A percentile compares a stretch with the other conserved stretches of the same genome.
Evolutionary conservation across 1,284 basidiomycete genomes (phyloP).

Genomic region (Malassezia sp.): DNA sequence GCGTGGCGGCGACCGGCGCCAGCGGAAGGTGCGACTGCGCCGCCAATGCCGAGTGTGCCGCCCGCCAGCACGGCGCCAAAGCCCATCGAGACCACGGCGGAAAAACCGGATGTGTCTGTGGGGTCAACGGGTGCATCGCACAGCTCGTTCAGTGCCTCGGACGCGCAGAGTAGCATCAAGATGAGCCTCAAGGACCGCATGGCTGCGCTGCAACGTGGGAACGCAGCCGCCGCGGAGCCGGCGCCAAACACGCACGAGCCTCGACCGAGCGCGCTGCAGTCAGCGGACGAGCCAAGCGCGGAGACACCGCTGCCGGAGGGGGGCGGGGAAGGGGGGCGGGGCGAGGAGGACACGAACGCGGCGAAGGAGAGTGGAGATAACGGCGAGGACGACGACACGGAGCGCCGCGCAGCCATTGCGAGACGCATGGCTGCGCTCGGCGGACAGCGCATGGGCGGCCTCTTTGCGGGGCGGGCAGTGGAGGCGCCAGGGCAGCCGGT

Average conservation of each 20-base stretch:
- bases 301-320: too few species aligned
- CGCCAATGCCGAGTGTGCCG: conserved; percentile 23
- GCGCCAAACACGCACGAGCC: too few species aligned
- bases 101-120: too few species aligned
- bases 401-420: conserved; percentile 32
- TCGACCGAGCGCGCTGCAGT: too few species aligned
- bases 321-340: too few species aligned
- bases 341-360: too few species aligned
- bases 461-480: too few species aligned
- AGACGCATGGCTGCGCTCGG: conserved; percentile 41
- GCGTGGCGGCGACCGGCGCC: conserved; percentile 39
- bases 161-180: conserved; percentile 43
- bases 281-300: too few species aligned
- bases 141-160: conserved; percentile 17
- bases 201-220: conserved; percentile 41
- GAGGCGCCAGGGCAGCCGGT: too few species aligned
- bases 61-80: too few species aligned
- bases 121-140: too few species aligned
- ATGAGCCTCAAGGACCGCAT: conserved; percentile 45
- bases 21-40: conserved; percentile 23
- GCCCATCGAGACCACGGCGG: too few species aligned
- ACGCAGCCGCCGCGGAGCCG: conserved; percentile 9
- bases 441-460: conserved; percentile 50
- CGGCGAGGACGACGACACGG: conserved; percentile 33
- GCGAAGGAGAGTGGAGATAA: conserved; percentile 2